Base-by-base conservation (phyloP, 2,329 filamentous ascomycete species). In the Pseudogymnoascus destructans region DNA sequence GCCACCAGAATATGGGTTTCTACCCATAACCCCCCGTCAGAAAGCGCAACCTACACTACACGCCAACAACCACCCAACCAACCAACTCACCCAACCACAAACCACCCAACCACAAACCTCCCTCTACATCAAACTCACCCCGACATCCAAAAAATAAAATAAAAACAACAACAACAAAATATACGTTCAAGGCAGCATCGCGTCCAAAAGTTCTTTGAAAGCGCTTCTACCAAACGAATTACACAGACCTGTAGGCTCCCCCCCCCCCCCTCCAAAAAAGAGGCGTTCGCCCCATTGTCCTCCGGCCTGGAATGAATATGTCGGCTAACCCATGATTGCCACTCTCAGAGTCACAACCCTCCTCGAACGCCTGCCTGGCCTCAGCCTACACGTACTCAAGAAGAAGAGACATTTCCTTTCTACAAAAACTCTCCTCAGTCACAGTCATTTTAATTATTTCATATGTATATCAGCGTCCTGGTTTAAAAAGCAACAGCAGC, bases 391-490 rank as follows among this genome's bases (percentile, higher is more conserved):
- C 23, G n/a, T 54, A 27, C 46, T 32, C 46, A 54, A 54, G 30
- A 27, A 54, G 27, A 54, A 54, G 38, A 40, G 38, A 40, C 38
- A 40, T 40, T 40, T 40, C 38, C 38, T 40, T 40, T 40, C 30
- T 27, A 54, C 46, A 54, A 54, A 49, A 27, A 54, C 46, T 54
- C 46, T 23, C 23, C 46, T 54, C 46, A 54, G 23, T 49, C 23
- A 21, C 42, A 49, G 19, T 54, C 27, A 9, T 54, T 27, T 54
- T 54, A 40, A 40, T 40, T 40, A 40, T 54, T 32, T 27, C 46
- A 54, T 27, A 54, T 54, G 46, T 54, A 54, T 54, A 54, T 54
- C 46, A 54, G 13, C 46, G 27, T 54, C 46, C 19, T 27, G 19
- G 27, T 32, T 54, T 54, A 27, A 27, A 30, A 25, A 30, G 21